These are phyloP conservation scores for Spencermartinsiella europaea DNA, from an alignment of 805 yeast genomes.

Conservation along the genomic window DNA sequence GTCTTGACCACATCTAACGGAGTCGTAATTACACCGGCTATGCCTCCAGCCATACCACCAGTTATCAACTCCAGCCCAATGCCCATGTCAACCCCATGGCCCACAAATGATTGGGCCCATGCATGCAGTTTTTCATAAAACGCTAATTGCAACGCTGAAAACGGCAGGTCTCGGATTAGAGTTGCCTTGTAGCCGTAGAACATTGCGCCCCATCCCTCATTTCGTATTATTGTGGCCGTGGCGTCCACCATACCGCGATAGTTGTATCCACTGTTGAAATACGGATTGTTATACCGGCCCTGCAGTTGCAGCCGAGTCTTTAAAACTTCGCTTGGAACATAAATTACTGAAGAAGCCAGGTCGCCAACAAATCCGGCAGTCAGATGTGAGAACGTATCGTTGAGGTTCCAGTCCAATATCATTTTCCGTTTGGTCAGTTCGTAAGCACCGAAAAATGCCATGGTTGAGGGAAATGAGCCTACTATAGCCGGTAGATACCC, in stretches of 20 bases:
- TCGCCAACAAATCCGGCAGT: conserved; percentile 93
- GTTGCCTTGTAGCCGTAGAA: conserved; percentile 95
- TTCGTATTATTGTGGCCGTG: conserved; percentile 49
- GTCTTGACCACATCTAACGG: conserved; percentile 95
- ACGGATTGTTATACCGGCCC: conserved; percentile 76
- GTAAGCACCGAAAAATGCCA: conserved; percentile 88
- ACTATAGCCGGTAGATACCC: conserved; percentile 90
- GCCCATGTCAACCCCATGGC: conserved; percentile 30
- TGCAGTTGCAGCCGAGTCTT: conserved; percentile 92
- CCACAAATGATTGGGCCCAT: conserved; percentile 30
- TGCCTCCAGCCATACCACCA: conserved; percentile 96
- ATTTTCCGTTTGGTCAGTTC: conserved; percentile 71
- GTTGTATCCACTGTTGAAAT: conserved; percentile 79
- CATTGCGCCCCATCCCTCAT: conserved; percentile 72
- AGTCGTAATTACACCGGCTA: conserved; percentile 90
- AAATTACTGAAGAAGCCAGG: conserved; percentile 76
- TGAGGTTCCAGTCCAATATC: conserved; percentile 56
- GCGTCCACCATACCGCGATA: conserved; percentile 76
- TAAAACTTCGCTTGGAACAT: conserved; percentile 93
- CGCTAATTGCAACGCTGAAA: conserved; percentile 92
- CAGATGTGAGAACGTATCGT: conserved; percentile 76
- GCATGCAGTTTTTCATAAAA: conserved; percentile 69
- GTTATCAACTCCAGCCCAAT: conserved; percentile 61
- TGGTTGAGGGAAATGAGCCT: conserved; percentile 87
- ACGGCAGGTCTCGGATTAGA: conserved; percentile 85